Percentiles rank a stretch among this genome's conserved stretches.
Conservation (phyloP, 331 rosid genomes). For the Prunus yedoensis region DNA sequence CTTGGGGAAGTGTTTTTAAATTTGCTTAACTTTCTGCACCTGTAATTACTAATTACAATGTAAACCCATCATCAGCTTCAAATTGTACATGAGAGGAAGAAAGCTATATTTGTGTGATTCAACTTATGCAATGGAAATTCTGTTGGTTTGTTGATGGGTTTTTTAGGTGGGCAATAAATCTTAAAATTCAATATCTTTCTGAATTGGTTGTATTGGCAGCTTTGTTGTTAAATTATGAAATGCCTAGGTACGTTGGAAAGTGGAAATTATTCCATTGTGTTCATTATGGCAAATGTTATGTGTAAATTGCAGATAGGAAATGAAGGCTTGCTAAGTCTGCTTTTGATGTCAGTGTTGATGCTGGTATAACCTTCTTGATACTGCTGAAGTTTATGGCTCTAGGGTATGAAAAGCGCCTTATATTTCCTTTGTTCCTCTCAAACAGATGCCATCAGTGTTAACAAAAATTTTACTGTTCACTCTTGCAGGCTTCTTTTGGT, state of each 20-base stretch:
- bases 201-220: neutral
- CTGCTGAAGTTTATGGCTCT: slow-evolving; percentile 97
- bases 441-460: slow-evolving; percentile 1
- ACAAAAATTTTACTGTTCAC: slow-evolving; percentile 1
- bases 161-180: neutral
- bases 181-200: neutral
- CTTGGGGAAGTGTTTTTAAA: too few species aligned
- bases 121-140: neutral
- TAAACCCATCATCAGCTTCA: neutral
- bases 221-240: neutral
- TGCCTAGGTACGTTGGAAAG: neutral
- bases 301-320: slow-evolving; percentile 59
- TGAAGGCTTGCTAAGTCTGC: slow-evolving; percentile 80
- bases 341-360: slow-evolving; percentile 65
- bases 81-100: neutral
- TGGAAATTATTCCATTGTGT: neutral
- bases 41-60: neutral
- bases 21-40: neutral
- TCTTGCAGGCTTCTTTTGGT: slow-evolving; percentile 63
- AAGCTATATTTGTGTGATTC: neutral
- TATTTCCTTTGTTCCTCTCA: slow-evolving; percentile 19
- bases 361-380: slow-evolving; percentile 83
- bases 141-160: neutral
- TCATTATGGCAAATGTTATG: neutral
- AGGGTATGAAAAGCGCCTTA: slow-evolving; percentile 44